phyloP scores from a whole-genome alignment of 2,329 filamentous ascomycete species.

The Fonsecaea erecta region DNA sequence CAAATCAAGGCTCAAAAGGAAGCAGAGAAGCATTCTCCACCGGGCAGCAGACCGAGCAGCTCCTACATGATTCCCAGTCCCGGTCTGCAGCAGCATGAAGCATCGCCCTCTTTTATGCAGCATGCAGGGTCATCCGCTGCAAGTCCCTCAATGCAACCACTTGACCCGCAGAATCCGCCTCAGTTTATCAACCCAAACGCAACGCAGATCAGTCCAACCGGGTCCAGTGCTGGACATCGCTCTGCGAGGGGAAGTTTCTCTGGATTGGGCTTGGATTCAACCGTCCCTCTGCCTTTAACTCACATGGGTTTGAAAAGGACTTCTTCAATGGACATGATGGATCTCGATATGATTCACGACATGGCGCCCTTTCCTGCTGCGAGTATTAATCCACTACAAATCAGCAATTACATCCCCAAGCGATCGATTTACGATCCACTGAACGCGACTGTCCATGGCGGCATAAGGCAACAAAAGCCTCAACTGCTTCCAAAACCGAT shows the following conservation, averaged over 20 bases:
- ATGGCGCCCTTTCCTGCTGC: conserved; percentile 32
- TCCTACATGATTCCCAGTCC: conserved; percentile 38
- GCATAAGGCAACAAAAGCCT: conserved; percentile 18
- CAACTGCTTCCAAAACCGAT: conserved; percentile 1
- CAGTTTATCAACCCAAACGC: conserved; percentile 39
- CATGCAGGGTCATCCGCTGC: conserved; percentile 23
- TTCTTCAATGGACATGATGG: conserved; percentile 33
- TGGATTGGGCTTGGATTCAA: conserved; percentile 19
- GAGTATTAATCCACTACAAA: conserved; percentile 11
- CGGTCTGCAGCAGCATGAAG: conserved; percentile 29
- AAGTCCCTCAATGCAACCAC: conserved; percentile 21
- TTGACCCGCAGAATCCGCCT: conserved; percentile 35
- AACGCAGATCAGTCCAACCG: conserved; percentile 37
- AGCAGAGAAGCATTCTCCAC: conserved; percentile 35
- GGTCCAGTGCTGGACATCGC: conserved; percentile 32
- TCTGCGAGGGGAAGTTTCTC: conserved; percentile 34
- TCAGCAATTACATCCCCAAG: conserved; percentile 27
- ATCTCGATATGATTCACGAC: conserved; percentile 29
- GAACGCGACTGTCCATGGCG: conserved; percentile 4
- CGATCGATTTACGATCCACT: conserved; percentile 34
- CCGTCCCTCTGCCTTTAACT: conserved; percentile 14
- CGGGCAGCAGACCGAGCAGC: conserved; percentile 36
- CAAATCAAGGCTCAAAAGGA: conserved; percentile 39
- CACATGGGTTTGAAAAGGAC: conserved; percentile 28
- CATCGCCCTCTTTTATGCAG: conserved; percentile 8